A percentile compares a stretch with the other conserved stretches of the same genome.
Evolutionary conservation across 2,329 filamentous ascomycete genomes (phyloP).

Genomic region (Keithomyces neogunnii): DNA sequence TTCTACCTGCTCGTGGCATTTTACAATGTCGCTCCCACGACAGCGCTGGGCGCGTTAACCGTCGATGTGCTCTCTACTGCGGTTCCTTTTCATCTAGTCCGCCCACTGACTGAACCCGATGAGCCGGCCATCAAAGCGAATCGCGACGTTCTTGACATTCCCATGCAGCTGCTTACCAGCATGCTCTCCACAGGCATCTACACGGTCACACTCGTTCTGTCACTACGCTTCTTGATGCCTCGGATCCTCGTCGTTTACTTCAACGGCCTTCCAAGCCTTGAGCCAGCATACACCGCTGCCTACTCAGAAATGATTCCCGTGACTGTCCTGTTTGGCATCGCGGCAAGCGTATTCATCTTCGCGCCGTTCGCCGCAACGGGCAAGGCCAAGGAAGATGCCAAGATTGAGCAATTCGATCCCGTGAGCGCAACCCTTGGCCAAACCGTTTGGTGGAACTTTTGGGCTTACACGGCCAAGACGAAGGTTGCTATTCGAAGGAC

Average conservation of each 20-base stretch:
- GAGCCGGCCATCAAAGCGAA: slow-evolving; percentile 48
- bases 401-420: slow-evolving; percentile 50
- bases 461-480: slow-evolving; percentile 55
- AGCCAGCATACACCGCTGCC: slow-evolving; percentile 56
- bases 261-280: slow-evolving; percentile 58
- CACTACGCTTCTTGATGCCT: slow-evolving; percentile 64
- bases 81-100: slow-evolving; percentile 67
- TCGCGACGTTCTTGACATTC: slow-evolving; percentile 56
- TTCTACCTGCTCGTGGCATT: slow-evolving; percentile 70
- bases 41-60: slow-evolving; percentile 50
- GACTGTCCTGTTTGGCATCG: slow-evolving; percentile 52
- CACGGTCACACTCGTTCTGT: slow-evolving; percentile 60
- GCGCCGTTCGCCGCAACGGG: slow-evolving; percentile 52
- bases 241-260: slow-evolving; percentile 68
- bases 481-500: slow-evolving; percentile 61
- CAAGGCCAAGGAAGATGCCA: slow-evolving; percentile 38
- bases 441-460: slow-evolving; percentile 65
- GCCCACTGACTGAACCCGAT: slow-evolving; percentile 58
- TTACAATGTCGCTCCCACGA: slow-evolving; percentile 59
- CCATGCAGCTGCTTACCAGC: slow-evolving; percentile 55
- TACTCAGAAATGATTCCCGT: slow-evolving; percentile 53
- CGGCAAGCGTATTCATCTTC: slow-evolving; percentile 72
- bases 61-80: slow-evolving; percentile 64
- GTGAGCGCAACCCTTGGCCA: slow-evolving; percentile 56
- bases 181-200: slow-evolving; percentile 67